Conservation (phyloP, 192 early-diverging fungal genomes). For the Chytriomyces hyalinus region DNA sequence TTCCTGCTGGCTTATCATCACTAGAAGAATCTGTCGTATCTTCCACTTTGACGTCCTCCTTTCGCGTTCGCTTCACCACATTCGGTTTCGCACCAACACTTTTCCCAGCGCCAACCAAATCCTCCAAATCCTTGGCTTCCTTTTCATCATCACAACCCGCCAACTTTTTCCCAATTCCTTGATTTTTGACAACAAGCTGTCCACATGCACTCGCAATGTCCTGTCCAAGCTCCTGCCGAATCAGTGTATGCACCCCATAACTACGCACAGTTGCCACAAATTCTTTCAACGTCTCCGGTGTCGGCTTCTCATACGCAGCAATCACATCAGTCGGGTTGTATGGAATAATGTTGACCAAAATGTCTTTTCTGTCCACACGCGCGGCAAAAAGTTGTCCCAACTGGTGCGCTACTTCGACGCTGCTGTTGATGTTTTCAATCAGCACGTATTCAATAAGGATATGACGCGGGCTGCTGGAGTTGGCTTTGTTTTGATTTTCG, state of each 20-base stretch:
- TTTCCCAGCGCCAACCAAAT: constrained; percentile 23
- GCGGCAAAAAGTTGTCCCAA: constrained; percentile 53
- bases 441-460: constrained; percentile 63
- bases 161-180: not conserved
- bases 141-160: not conserved
- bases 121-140: constrained; percentile 40
- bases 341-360: constrained; percentile 62
- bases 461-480: constrained; percentile 38
- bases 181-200: constrained; percentile 54
- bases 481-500: constrained; percentile 49
- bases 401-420: constrained; percentile 47
- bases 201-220: constrained; percentile 63
- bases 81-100: not conserved
- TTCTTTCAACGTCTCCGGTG: constrained; percentile 12
- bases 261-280: constrained; percentile 49
- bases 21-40: not conserved
- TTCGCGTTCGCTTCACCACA: not conserved
- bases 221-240: constrained; percentile 59
- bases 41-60: not conserved
- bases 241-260: constrained; percentile 52
- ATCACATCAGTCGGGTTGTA: constrained; percentile 61
- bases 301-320: constrained; percentile 55
- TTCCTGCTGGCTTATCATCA: not conserved
- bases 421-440: constrained; percentile 57
- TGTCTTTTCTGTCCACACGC: constrained; percentile 30